These are phyloP conservation scores for Gymnopilus dilepis DNA, from an alignment of 768 basidiomycete genomes.

Conservation along the genomic window DNA sequence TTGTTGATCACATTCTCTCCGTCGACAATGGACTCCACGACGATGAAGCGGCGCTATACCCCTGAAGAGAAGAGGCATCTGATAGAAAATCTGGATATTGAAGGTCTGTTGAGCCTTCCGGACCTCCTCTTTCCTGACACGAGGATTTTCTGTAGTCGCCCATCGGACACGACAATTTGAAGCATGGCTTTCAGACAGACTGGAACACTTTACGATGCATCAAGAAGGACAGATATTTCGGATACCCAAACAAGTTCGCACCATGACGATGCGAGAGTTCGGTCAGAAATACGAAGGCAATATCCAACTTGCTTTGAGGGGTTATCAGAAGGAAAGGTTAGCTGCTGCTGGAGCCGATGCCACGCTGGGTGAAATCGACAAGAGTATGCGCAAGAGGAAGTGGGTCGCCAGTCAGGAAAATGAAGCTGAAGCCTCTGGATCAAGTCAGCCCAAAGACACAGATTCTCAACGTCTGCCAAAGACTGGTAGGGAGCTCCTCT, in stretches of 20 bases:
- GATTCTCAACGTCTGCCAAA: slow-evolving; percentile 57
- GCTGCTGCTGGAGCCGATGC: slow-evolving; percentile 54
- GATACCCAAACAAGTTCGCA: slow-evolving; percentile 76
- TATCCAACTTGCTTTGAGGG: slow-evolving; percentile 71
- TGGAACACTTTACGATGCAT: slow-evolving; percentile 76
- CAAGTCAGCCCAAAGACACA: slow-evolving; percentile 30
- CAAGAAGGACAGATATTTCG: slow-evolving; percentile 77
- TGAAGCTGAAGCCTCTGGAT: slow-evolving; percentile 45
- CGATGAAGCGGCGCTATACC: slow-evolving; percentile 45
- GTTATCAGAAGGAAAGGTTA: slow-evolving; percentile 68
- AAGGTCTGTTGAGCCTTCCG: slow-evolving; percentile 52
- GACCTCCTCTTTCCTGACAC: slow-evolving; percentile 10
- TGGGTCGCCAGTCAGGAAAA: slow-evolving; percentile 72
- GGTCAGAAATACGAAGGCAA: slow-evolving; percentile 80
- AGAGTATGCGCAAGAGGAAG: slow-evolving; percentile 75
- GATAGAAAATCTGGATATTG: slow-evolving; percentile 78
- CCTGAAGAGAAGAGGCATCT: slow-evolving; percentile 78
- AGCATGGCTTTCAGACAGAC: slow-evolving; percentile 73
- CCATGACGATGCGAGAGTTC: slow-evolving; percentile 78
- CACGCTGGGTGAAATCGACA: slow-evolving; percentile 62
- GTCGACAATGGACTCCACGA: slow-evolving; percentile 35
- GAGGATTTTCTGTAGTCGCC: slow-evolving; percentile 51
- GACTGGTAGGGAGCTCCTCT: slow-evolving; percentile 51
- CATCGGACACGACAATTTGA: slow-evolving; percentile 78
- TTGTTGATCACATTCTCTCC: slow-evolving; percentile 26